phyloP scores from a whole-genome alignment of 768 basidiomycete genomes.

The Pleurotus djamor region DNA sequence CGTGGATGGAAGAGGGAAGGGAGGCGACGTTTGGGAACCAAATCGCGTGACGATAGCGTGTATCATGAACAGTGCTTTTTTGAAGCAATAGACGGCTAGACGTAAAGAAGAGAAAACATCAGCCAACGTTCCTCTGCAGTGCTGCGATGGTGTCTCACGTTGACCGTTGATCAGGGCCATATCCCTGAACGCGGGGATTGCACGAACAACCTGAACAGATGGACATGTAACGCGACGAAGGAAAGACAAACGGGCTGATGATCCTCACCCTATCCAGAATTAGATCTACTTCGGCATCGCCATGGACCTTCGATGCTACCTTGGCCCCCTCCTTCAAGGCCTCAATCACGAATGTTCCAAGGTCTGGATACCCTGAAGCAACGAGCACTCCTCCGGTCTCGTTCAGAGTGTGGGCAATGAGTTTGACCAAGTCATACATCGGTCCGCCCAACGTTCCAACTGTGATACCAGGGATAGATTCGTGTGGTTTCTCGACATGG shows the following conservation, averaged over 20 bases:
- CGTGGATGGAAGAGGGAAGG: conserved; percentile 65
- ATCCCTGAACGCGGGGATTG: conserved; percentile 82
- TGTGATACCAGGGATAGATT: conserved; percentile 61
- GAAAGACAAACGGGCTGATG: not conserved
- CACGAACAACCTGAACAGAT: conserved; percentile 59
- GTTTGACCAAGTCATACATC: conserved; percentile 67
- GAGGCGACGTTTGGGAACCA: conserved; percentile 44
- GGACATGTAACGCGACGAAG: not conserved
- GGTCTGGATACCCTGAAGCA: conserved; percentile 56
- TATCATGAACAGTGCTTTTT: conserved; percentile 84
- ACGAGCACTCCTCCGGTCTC: conserved; percentile 72
- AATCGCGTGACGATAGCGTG: conserved; percentile 71
- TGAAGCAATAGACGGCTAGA: conserved; percentile 84
- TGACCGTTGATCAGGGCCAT: conserved; percentile 64
- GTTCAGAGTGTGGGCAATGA: conserved; percentile 60
- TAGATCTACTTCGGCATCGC: conserved; percentile 45
- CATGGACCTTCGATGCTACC: conserved; percentile 18
- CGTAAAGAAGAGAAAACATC: not conserved
- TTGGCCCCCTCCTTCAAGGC: conserved; percentile 55
- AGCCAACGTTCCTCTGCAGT: not conserved
- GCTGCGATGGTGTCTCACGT: conserved; percentile 40
- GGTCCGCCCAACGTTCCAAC: conserved; percentile 79
- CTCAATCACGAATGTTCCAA: conserved; percentile 76
- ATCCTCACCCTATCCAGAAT: conserved; percentile 60
- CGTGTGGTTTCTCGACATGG: conserved; percentile 71